These are phyloP conservation scores for Globisporangium camurandrum DNA, from an alignment of 352 stramenopile genomes.

Conservation along the genomic window DNA sequence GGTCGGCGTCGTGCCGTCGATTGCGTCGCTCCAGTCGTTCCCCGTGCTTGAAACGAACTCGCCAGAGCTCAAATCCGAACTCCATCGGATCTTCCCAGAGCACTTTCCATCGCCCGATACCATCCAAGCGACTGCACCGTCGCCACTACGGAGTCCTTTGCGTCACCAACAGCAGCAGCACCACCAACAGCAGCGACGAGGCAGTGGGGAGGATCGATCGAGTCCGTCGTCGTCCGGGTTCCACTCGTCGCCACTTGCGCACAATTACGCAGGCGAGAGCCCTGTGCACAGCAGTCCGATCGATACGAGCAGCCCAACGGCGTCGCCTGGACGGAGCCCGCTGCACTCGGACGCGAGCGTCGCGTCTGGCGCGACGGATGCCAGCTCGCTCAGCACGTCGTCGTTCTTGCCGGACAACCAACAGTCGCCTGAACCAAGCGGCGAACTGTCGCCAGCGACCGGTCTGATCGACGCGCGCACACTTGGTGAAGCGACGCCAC, in stretches of 20 bases:
- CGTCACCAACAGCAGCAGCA: constrained; percentile 10
- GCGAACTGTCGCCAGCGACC: constrained; percentile 19
- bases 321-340: constrained; percentile 56
- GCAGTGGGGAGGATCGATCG: constrained; percentile 4
- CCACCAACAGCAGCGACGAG: constrained; percentile 10
- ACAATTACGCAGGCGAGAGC: constrained; percentile 31
- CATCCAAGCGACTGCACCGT: constrained; percentile 26
- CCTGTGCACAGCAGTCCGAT: constrained; percentile 43
- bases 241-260: constrained; percentile 28
- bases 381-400: constrained; percentile 56
- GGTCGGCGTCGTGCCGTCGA: constrained; percentile 61
- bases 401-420: constrained; percentile 75
- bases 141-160: constrained; percentile 15
- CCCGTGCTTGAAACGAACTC: constrained; percentile 58
- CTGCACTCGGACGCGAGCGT: constrained; percentile 60
- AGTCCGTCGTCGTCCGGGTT: constrained; percentile 38
- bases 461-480: constrained; percentile 15
- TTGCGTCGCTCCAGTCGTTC: constrained; percentile 70
- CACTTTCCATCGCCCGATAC: constrained; percentile 64
- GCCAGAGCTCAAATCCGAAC: constrained; percentile 56
- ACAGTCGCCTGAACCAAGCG: constrained; percentile 23
- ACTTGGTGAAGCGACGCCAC: constrained; percentile 17
- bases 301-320: constrained; percentile 34
- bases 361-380: constrained; percentile 35
- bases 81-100: constrained; percentile 79